A percentile compares a stretch with the other conserved stretches of the same genome.
Evolutionary conservation across 2,329 filamentous ascomycete genomes (phyloP).

Genomic region (Colletotrichum sp.): DNA sequence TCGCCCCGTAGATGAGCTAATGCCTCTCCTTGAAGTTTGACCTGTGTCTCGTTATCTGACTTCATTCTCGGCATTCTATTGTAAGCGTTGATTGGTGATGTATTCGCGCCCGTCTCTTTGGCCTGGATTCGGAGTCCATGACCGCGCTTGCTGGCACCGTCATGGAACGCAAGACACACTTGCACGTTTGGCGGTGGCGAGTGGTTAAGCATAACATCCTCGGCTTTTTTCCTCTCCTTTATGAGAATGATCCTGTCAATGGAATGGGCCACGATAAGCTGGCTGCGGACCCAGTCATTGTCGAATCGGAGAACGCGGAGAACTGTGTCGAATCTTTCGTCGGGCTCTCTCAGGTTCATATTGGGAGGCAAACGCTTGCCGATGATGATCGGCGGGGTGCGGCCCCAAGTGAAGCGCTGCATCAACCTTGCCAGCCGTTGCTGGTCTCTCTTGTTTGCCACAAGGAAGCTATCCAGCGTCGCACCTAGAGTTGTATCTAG

Average conservation of each 20-base stretch:
- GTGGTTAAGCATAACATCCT: slow-evolving; percentile 70
- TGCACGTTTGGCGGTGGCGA: slow-evolving; percentile 71
- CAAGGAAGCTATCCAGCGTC: slow-evolving; percentile 78
- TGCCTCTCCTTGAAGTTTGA: slow-evolving; percentile 56
- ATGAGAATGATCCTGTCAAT: slow-evolving; percentile 89
- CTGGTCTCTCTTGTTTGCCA: slow-evolving; percentile 78
- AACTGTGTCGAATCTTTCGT: slow-evolving; percentile 74
- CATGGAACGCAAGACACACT: slow-evolving; percentile 73
- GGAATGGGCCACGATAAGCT: slow-evolving; percentile 80
- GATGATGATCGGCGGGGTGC: slow-evolving; percentile 67
- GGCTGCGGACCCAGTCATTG: slow-evolving; percentile 76
- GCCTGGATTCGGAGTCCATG: slow-evolving; percentile 14
- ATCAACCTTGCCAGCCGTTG: slow-evolving; percentile 71
- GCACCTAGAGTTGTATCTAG: slow-evolving; percentile 79
- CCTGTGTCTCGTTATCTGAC: slow-evolving; percentile 73
- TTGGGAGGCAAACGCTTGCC: slow-evolving; percentile 61
- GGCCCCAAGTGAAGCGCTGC: slow-evolving; percentile 51
- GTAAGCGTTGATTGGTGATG: slow-evolving; percentile 51
- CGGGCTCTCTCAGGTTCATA: slow-evolving; percentile 74
- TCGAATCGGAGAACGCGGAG: slow-evolving; percentile 83
- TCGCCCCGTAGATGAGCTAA: slow-evolving; percentile 61
- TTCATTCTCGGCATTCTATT: slow-evolving; percentile 73
- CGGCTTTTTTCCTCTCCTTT: slow-evolving; percentile 68
- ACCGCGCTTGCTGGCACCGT: slow-evolving; percentile 46
- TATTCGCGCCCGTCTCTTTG: slow-evolving; percentile 23